phyloP scores from a whole-genome alignment of 2,329 filamentous ascomycete species.

The Didymella arachidicola region DNA sequence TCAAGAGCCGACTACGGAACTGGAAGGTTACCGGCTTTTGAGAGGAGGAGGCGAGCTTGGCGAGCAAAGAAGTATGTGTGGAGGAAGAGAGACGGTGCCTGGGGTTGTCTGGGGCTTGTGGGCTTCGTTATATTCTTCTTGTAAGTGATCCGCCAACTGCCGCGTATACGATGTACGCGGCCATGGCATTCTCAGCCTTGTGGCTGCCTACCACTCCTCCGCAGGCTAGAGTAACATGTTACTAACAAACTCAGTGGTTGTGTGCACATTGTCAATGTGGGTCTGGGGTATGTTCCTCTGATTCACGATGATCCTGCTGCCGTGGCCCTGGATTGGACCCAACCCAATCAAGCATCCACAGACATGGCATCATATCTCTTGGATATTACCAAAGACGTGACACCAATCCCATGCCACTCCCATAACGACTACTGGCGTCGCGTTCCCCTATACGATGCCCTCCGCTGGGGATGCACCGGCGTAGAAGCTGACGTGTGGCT shows the following conservation, averaged over 20 bases:
- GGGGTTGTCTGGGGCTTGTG: constrained; percentile 29
- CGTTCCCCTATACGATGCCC: constrained; percentile 63
- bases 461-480: constrained; percentile 62
- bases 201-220: constrained; percentile 2
- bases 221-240: constrained; percentile 6
- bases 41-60: constrained; percentile 27
- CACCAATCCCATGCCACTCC: constrained; percentile 62
- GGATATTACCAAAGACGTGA: constrained; percentile 60
- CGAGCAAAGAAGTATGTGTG: constrained; percentile 22
- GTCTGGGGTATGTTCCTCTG: constrained; percentile 48
- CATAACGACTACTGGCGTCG: constrained; percentile 68
- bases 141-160: constrained; percentile 36
- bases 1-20: constrained; percentile 22
- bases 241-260: constrained; percentile 49
- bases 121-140: constrained; percentile 42
- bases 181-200: constrained; percentile 9
- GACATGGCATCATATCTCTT: constrained; percentile 50
- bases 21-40: constrained; percentile 25
- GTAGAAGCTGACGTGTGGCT: constrained; percentile 67
- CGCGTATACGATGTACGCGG: constrained; percentile 8
- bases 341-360: constrained; percentile 46
- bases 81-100: constrained; percentile 31
- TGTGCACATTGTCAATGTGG: constrained; percentile 52
- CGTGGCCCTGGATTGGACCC: constrained; percentile 52
- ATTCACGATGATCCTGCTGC: constrained; percentile 49